Conservation (phyloP, 2,329 filamentous ascomycete species). For the Fusarium goolgardi region DNA sequence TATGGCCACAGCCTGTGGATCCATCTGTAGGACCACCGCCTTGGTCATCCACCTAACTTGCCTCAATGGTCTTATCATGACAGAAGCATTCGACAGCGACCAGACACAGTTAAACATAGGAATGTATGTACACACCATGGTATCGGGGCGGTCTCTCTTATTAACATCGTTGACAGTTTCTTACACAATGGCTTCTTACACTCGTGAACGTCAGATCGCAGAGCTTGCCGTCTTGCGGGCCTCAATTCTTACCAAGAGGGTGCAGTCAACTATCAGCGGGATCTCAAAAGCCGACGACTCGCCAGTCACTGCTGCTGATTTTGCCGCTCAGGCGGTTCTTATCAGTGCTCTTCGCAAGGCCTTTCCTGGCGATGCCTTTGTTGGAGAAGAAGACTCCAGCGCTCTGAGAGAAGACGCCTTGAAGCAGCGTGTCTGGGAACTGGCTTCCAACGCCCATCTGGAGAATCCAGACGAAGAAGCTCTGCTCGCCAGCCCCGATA, state of each 20-base stretch:
- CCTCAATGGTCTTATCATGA: not conserved
- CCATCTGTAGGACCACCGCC: slow-evolving; percentile 1
- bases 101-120: not conserved
- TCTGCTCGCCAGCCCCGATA: slow-evolving; percentile 54
- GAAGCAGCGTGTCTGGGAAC: slow-evolving; percentile 65
- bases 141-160: not conserved
- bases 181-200: slow-evolving; percentile 43
- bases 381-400: slow-evolving; percentile 70
- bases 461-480: slow-evolving; percentile 25
- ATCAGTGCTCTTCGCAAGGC: slow-evolving; percentile 65
- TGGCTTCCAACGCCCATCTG: slow-evolving; percentile 54
- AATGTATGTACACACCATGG: not conserved
- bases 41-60: not conserved
- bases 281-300: slow-evolving; percentile 68
- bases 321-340: slow-evolving; percentile 71
- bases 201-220: slow-evolving; percentile 50
- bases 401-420: slow-evolving; percentile 61
- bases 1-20: slow-evolving; percentile 3
- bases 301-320: slow-evolving; percentile 73
- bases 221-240: slow-evolving; percentile 65
- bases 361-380: slow-evolving; percentile 67
- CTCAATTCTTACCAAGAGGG: slow-evolving; percentile 65
- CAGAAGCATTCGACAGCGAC: not conserved
- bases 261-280: slow-evolving; percentile 57
- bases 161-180: not conserved